A percentile compares a stretch with the other conserved stretches of the same genome.
phyloP scores from a whole-genome alignment of 139 green algal genomes.

The Tetradesmus obliquus region DNA sequence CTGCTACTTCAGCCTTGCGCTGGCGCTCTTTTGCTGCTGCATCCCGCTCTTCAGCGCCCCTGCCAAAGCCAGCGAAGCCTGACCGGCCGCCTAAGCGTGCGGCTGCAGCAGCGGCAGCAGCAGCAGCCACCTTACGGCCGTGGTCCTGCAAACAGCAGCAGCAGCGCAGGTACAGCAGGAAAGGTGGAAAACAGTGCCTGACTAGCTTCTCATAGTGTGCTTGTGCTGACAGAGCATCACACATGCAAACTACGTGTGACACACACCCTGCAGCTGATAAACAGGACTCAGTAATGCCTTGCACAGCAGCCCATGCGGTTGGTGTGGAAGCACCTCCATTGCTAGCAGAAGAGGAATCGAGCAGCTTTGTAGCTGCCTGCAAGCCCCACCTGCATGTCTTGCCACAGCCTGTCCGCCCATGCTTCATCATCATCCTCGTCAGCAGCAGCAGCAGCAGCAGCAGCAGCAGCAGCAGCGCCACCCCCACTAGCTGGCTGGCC shows the following conservation, averaged over 20 bases:
- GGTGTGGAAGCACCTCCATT: too few relatives aligned
- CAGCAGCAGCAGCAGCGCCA: background rate
- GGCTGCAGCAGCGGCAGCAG: background rate
- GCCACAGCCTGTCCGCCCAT: slow-evolving; percentile 65
- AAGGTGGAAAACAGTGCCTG: background rate
- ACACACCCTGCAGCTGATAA: too few relatives aligned
- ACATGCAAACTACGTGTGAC: too few relatives aligned
- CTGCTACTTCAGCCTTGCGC: slow-evolving; percentile 40
- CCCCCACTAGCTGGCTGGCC: background rate
- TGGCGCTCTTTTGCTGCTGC: slow-evolving; percentile 28
- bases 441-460: background rate
- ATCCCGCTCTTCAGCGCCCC: background rate
- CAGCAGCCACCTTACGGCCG: background rate
- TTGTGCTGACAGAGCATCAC: background rate
- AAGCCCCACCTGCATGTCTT: slow-evolving; percentile 57
- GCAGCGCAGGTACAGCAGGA: background rate
- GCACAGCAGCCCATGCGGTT: background rate
- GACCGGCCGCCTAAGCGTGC: background rate
- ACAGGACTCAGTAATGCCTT: background rate
- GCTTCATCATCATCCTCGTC: slow-evolving; percentile 56
- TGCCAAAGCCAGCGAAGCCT: slow-evolving; percentile 1
- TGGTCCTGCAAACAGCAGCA: background rate
- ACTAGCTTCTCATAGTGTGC: background rate
- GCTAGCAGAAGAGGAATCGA: too few relatives aligned
- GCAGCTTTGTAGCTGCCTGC: background rate